Base-by-base conservation (phyloP, 805 yeast species). In the Hanseniaspora singularis region DNA sequence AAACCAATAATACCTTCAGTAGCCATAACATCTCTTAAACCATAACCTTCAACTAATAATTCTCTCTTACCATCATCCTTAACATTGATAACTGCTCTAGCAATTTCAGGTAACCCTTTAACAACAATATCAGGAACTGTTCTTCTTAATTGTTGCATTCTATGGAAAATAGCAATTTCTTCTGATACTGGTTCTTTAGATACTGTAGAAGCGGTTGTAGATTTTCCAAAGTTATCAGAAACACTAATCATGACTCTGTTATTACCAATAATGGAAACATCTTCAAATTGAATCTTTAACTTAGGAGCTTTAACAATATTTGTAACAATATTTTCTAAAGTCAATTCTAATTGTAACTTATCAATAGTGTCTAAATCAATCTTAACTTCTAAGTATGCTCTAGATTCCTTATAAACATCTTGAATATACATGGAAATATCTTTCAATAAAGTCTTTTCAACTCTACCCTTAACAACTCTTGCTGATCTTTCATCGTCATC, bases 1-100 rank as follows among this genome's bases (percentile, higher is more conserved):
- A 81, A 81, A 88, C 81, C 81, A 26, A 68, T 71, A 38, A 68
- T 71, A 61, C 96, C 83, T 28, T 84, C 73, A 53, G 94, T 89
- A 59, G 94, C 95, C 50, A 84, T 82, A 53, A 92, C 85, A 77
- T 98, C 99, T 66, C 97, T 80, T 56, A 92, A 71, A 0, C 61
- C 89, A 96, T 52, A 92, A 72, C 96, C 92, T 92, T 56, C 89
- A 94, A 39, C 86, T 84, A 65, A 89, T 97, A 56, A 92, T 83
- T 59, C 89, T 81, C 69, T 87, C 86, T 67, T 94, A 74, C 72
- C 94, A 67, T 92, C 99, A 66, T 92, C 99, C 60, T 92, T 96
- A 36, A 88, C 85, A 53, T 88, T 96, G 30, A 80, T 86, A 51
- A 89, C 96, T 58, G 86, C 95, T 62, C 98, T 79, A 20, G 95